Evolutionary conservation across 1,284 basidiomycete species (phyloP), one percentile per base, ranked within the genome.

Genomic region (Rhodotorula sp.): DNA sequence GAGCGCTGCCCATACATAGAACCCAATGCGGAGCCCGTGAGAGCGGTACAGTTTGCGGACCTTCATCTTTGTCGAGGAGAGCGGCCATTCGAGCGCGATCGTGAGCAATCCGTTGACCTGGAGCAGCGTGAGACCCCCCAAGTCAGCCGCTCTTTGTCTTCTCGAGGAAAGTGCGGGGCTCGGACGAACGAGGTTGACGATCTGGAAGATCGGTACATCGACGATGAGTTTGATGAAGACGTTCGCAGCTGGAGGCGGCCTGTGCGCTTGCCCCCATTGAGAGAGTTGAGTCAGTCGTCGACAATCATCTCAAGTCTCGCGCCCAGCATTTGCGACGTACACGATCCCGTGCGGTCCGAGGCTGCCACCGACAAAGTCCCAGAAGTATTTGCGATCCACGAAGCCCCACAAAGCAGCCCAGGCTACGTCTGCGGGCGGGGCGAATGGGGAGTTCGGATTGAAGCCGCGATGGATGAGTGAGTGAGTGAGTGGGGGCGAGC

Each of bases 371-470:
- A 81, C 60, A 48, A 70, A 83, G 64, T 94, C 92, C 88, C 90
- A 93, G 83, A 93, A 92, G 85, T 91, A 93, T 83, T 94, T 93
- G 81, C 91, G 90, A 83, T 87, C 93, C 76, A 90, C 84, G 20
- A 93, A 81, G 29, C 87, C 91, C 83, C 86, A 93, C 81, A 90
- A 89, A 48, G 85, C 83, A 31, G 89, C 87, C 91, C 91, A 92
- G 6, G 91, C 83, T 68, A 88, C 87, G 81, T 91, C 91, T 93
- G 71, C 34, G 48, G 56, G 56, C 16, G 56, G 26, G 20, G 58
- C 23, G 7, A 43, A 23, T 1, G 26, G 31, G 7, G 23, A 48
- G 21, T 18, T 8, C 31, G 34, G 34, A 16, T 14, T 26, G 34
- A 39, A 12, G 29, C 14, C 12, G 29, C 7, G 49, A 34, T 34